Base-by-base conservation (phyloP, 2,329 filamentous ascomycete species). In the Hortaea werneckii region DNA sequence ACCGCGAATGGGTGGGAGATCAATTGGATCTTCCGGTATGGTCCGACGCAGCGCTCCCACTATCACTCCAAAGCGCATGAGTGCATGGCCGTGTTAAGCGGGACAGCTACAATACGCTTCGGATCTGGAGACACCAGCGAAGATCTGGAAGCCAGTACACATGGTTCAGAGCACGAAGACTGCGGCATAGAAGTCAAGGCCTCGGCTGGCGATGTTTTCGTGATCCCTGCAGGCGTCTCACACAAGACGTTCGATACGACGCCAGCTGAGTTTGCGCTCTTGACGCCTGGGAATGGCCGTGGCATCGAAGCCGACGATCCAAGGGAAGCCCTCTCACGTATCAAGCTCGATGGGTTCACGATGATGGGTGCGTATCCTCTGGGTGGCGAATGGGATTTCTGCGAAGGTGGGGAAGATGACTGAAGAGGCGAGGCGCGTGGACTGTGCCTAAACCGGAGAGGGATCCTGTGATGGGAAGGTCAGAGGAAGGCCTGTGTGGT, bases 281-380 rank as follows among this genome's bases (percentile, higher is more conserved):
- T 75, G 44, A 69, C 69, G 30, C 73, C 74, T 0, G 70, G 72
- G 0, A 60, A 67, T 29, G 67, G 60, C 1, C 64, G 66, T 51
- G 59, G 56, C 8, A 60, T 67, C 37, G 50, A 40, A 10, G 32
- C n/a, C n/a, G 4, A 9, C 9, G 32, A 35, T 3, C 54, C 56
- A 37, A 54, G 59, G 41, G 54, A 57, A 12, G 65, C 63, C 13
- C 56, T 76, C 47, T 57, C 54, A 5, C 51, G 53, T 1, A 53
- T 73, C 1, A 40, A 64, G 45, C 45, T 73, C 4, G 51, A 57
- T 1, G 72, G 72, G 0, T 78, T 76, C 51, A 73, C 69, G 43
- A 78, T 78, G 75, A 71, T 79, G 58, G 77, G 77, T 0, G 75
- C 74, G 4, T 80, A 80, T 63, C 74, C 73, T 2, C 54, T 55